These are phyloP conservation scores for Melampsora abietis-canadensis DNA, from an alignment of 1,284 basidiomycete genomes.

Conservation along the genomic window DNA sequence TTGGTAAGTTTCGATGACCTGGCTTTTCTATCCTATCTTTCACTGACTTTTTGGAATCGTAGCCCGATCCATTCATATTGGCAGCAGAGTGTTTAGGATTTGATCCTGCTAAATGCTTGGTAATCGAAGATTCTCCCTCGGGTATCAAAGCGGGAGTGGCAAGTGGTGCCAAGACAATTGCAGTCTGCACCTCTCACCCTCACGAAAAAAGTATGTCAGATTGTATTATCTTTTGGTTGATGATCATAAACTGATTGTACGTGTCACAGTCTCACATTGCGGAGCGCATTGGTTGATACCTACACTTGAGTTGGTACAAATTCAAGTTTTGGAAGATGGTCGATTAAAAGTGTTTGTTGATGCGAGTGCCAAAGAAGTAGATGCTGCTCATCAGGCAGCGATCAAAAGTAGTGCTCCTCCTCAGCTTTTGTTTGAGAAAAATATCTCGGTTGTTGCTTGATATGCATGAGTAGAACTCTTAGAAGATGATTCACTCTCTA, in stretches of 20 bases:
- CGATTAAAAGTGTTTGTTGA: conserved; percentile 26
- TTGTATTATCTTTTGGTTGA: not conserved
- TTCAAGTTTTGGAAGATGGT: conserved; percentile 20
- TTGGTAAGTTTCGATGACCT: conserved; percentile 46
- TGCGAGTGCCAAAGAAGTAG: not conserved
- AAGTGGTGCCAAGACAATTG: conserved; percentile 69
- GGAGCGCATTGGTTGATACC: conserved; percentile 37
- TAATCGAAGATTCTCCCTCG: conserved; percentile 60
- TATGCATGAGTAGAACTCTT: too few species aligned
- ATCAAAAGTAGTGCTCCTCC: conserved; percentile 19
- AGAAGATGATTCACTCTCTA: too few species aligned
- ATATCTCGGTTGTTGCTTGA: too few species aligned
- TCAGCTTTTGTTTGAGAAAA: not conserved
- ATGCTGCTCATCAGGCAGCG: conserved; percentile 6
- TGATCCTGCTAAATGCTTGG: conserved; percentile 58
- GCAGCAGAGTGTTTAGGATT: conserved; percentile 69
- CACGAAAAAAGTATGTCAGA: conserved; percentile 36
- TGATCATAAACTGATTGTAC: not conserved
- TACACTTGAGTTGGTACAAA: conserved; percentile 26
- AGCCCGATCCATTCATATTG: conserved; percentile 70
- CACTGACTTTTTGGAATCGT: conserved; percentile 46
- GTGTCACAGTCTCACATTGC: conserved; percentile 26
- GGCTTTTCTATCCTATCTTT: conserved; percentile 36
- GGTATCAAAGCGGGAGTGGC: conserved; percentile 65
- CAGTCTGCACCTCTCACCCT: conserved; percentile 63